These are phyloP conservation scores for Sugiyamaella pinicola DNA, from an alignment of 1,139 yeast species.

Conservation along the genomic window DNA sequence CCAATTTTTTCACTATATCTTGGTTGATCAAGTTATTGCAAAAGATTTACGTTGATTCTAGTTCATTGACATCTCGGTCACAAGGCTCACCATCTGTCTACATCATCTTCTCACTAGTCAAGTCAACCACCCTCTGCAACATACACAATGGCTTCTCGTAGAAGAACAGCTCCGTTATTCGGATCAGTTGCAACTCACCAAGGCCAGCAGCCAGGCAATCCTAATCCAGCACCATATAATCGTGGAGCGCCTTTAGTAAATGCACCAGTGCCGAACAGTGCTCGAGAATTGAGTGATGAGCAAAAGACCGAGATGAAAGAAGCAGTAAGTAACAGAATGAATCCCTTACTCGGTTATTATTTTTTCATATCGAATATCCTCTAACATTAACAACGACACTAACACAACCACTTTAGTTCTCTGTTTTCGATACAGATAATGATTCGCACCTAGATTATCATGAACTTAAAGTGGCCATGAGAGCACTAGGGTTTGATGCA, in stretches of 20 bases:
- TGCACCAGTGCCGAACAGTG: conserved; percentile 14
- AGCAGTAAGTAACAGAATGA: conserved; percentile 52
- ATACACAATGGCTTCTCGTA: conserved; percentile 10
- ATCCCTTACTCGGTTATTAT: too few species aligned
- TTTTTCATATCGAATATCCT: background rate
- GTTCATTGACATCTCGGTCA: too few species aligned
- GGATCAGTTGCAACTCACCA: conserved; percentile 4
- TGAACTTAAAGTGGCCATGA: conserved; percentile 86
- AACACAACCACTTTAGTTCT: conserved; percentile 49
- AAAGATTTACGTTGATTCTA: too few species aligned
- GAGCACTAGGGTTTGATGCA: conserved; percentile 92
- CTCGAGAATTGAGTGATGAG: conserved; percentile 71
- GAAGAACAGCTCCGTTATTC: conserved; percentile 8
- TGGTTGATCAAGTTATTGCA: too few species aligned
- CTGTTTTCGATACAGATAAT: conserved; percentile 86
- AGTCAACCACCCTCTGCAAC: too few species aligned
- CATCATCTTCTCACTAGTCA: too few species aligned
- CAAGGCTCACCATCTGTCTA: too few species aligned
- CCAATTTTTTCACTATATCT: too few species aligned
- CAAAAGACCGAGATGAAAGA: conserved; percentile 92
- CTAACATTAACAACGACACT: conserved; percentile 13
- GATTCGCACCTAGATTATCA: conserved; percentile 92
- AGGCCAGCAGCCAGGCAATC: background rate
- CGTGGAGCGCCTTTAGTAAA: conserved; percentile 2
- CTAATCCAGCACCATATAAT: conserved; percentile 2